phyloP scores from a whole-genome alignment of 176 grass and related monocot species.

The Areca catechu region DNA sequence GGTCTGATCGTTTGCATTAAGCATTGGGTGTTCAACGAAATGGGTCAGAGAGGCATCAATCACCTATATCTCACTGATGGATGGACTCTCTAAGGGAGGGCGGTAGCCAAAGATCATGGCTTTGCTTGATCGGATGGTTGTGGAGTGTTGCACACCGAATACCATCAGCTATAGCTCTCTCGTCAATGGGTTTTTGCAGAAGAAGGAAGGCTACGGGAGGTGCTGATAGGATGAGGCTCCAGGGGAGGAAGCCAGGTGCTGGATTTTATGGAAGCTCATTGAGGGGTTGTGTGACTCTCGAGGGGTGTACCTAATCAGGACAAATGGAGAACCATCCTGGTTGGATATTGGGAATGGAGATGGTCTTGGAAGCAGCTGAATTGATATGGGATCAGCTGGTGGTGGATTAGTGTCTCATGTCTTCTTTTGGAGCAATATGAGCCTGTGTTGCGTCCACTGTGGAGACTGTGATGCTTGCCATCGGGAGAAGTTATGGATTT shows the following conservation, averaged over 20 bases:
- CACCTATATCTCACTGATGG: slow-evolving; percentile 76
- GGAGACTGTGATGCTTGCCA: no score
- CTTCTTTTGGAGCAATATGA: no score
- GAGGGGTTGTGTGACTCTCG: slow-evolving; percentile 38
- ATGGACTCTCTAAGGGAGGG: slow-evolving; percentile 71
- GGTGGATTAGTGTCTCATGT: neutral
- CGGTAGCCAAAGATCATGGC: slow-evolving; percentile 33
- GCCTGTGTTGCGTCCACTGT: no score
- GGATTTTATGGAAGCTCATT: slow-evolving; percentile 78
- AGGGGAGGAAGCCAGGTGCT: slow-evolving; percentile 67
- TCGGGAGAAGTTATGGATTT: no score
- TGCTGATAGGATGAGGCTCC: slow-evolving; percentile 73
- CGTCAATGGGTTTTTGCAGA: no score
- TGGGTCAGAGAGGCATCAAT: slow-evolving; percentile 49
- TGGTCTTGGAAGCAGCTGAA: slow-evolving; percentile 33
- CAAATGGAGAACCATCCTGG: slow-evolving; percentile 47
- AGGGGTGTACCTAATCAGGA: slow-evolving; percentile 37
- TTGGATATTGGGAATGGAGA: slow-evolving; percentile 51
- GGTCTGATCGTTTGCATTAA: slow-evolving; percentile 35
- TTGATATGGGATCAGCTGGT: slow-evolving; percentile 29
- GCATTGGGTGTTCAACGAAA: slow-evolving; percentile 78
- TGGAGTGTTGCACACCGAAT: slow-evolving; percentile 58
- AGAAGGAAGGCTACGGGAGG: no score
- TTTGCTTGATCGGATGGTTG: slow-evolving; percentile 67
- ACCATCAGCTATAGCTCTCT: slow-evolving; percentile 63